Evolutionary conservation across 1,284 basidiomycete genomes (phyloP).

Genomic region (Xanthoconium separans): DNA sequence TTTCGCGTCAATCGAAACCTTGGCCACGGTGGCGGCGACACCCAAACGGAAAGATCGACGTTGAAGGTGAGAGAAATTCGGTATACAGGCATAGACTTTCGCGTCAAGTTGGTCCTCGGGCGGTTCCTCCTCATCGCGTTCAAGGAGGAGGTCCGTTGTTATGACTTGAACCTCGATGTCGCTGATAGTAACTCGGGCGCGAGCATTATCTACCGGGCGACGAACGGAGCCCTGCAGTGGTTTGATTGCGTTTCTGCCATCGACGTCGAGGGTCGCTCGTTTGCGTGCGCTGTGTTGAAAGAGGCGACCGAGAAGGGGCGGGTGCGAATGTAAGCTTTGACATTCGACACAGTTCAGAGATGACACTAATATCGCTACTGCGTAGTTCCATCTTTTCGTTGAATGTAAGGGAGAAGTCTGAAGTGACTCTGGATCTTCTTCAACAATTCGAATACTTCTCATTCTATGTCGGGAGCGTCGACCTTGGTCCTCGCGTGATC

Average conservation of each 20-base stretch:
- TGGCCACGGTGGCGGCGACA: background rate
- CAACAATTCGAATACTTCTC: background rate
- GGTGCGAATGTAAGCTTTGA: slow-evolving; percentile 5
- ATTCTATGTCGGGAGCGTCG: slow-evolving; percentile 6
- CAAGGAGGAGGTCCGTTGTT: slow-evolving; percentile 18
- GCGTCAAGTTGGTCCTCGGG: slow-evolving; percentile 13
- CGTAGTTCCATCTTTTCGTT: slow-evolving; percentile 17
- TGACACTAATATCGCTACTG: background rate
- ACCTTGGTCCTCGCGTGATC: slow-evolving; percentile 19
- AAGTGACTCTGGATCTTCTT: slow-evolving; percentile 17
- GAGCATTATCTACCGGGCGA: slow-evolving; percentile 12
- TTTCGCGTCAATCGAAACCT: slow-evolving; percentile 10
- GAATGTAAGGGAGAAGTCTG: background rate
- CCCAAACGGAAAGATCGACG: background rate
- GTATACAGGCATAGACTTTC: slow-evolving; percentile 8
- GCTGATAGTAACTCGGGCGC: slow-evolving; percentile 13
- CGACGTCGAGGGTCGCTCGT: slow-evolving; percentile 15
- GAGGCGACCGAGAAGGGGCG: background rate
- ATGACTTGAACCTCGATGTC: slow-evolving; percentile 17
- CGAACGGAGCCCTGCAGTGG: slow-evolving; percentile 3
- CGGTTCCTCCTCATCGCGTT: slow-evolving; percentile 20
- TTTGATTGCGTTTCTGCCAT: slow-evolving; percentile 15
- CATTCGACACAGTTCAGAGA: background rate
- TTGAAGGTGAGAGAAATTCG: slow-evolving; percentile 10
- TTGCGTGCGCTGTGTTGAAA: slow-evolving; percentile 18